Conservation (phyloP, 164 flowering plant genomes). For the Vitis riparia region DNA sequence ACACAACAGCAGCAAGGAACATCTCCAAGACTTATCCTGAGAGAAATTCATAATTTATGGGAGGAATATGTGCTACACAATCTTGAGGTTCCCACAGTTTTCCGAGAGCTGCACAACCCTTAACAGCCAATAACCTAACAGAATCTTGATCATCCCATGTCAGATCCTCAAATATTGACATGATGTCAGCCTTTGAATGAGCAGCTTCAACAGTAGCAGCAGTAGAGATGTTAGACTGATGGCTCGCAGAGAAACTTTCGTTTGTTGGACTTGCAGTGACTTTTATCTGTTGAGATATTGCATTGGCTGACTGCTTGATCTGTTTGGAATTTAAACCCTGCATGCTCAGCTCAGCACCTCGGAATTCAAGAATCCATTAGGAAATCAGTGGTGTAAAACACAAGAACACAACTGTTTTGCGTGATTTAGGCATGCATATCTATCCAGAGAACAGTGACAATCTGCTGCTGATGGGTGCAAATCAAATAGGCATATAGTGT, state of each 20-base stretch:
- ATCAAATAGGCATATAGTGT: too few relatives aligned
- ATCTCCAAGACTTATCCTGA: slow-evolving; percentile 54
- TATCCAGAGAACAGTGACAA: too few relatives aligned
- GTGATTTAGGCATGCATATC: too few relatives aligned
- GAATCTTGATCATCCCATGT: slow-evolving; percentile 74
- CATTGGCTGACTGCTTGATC: slow-evolving; percentile 46
- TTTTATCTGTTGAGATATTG: slow-evolving; percentile 49
- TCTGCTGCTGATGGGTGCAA: too few relatives aligned
- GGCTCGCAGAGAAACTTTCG: slow-evolving; percentile 22
- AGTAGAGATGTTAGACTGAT: slow-evolving; percentile 16
- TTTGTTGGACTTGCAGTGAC: slow-evolving; percentile 35
- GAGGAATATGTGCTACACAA: slow-evolving; percentile 91
- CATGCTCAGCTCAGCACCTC: slow-evolving; percentile 94
- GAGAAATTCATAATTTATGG: slow-evolving; percentile 87
- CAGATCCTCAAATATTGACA: too few relatives aligned
- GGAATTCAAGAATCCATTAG: slow-evolving; percentile 85
- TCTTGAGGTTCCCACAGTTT: slow-evolving; percentile 92
- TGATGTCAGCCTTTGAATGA: too few relatives aligned
- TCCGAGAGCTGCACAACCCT: slow-evolving; percentile 96
- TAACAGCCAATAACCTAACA: slow-evolving; percentile 92
- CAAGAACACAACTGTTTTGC: too few relatives aligned
- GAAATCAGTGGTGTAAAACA: too few relatives aligned
- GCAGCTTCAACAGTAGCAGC: background rate
- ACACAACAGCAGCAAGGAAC: too few relatives aligned
- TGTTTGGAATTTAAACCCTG: slow-evolving; percentile 42